Percentiles rank a stretch among this genome's conserved stretches.
These are phyloP conservation scores for Scutellaria minor DNA, from an alignment of 257 asterid species.

Conservation along the genomic window DNA sequence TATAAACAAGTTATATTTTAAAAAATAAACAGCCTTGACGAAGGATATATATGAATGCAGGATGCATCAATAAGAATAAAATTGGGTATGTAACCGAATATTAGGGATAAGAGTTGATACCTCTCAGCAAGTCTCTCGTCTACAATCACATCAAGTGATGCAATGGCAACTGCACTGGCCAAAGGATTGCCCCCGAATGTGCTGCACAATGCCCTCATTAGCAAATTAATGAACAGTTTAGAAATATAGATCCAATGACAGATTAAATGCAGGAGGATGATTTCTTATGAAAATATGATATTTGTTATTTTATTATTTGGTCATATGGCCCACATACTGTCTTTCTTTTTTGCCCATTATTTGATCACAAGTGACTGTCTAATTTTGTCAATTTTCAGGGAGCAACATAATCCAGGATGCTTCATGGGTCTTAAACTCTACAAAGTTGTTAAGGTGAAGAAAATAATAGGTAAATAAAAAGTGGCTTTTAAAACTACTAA, in stretches of 20 bases:
- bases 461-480: not conserved
- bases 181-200: slow-evolving; percentile 96
- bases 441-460: slow-evolving; percentile 4
- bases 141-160: slow-evolving; percentile 76
- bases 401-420: slow-evolving; percentile 8
- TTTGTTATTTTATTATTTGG: not conserved
- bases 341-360: not conserved
- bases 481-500: slow-evolving; percentile 37
- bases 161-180: slow-evolving; percentile 96
- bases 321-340: not conserved
- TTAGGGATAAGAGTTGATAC: slow-evolving; percentile 41
- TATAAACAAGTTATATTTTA: slow-evolving; percentile 23
- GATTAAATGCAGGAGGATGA: slow-evolving; percentile 9
- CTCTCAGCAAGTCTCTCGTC: slow-evolving; percentile 88
- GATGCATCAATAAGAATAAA: not conserved
- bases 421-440: not conserved
- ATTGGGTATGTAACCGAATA: not conserved
- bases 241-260: not conserved
- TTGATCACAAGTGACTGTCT: not conserved
- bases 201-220: slow-evolving; percentile 48
- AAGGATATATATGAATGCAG: too few species aligned
- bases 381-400: not conserved
- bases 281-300: not conserved
- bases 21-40: not conserved
- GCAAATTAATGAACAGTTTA: slow-evolving; percentile 14